Conservation (phyloP, 148 eudicot species). For the Talinum fruticosum region DNA sequence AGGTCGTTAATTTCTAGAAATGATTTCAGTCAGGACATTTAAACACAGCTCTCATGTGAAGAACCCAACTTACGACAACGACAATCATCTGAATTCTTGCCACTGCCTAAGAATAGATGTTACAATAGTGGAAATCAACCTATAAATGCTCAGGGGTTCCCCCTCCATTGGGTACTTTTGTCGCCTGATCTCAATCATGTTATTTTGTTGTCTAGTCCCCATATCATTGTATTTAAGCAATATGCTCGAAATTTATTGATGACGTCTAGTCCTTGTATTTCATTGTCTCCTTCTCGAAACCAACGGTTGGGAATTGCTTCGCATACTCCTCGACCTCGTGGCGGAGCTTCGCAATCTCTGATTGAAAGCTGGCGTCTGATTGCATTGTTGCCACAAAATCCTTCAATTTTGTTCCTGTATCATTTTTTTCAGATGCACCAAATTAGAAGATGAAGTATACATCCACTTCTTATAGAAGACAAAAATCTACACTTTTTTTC, state of each 20-base stretch:
- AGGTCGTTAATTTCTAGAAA: background rate
- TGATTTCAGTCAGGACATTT: background rate
- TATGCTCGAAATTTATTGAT: background rate
- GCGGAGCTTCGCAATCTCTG: conserved; percentile 76
- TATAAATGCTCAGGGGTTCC: too few relatives aligned
- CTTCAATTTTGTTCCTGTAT: conserved; percentile 85
- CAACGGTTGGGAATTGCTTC: conserved; percentile 95
- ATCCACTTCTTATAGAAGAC: background rate
- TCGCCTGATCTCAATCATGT: background rate
- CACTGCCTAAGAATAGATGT: background rate
- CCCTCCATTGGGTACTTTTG: background rate
- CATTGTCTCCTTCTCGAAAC: conserved; percentile 95
- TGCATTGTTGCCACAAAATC: conserved; percentile 81
- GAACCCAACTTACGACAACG: background rate
- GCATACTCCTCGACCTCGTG: conserved; percentile 86
- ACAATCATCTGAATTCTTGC: background rate
- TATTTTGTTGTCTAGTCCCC: background rate
- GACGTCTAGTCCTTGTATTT: conserved; percentile 67
- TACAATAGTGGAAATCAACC: background rate
- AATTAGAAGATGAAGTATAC: background rate
- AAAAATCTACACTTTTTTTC: too few relatives aligned
- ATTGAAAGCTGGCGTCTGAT: conserved; percentile 53
- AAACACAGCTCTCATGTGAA: background rate
- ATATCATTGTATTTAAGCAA: background rate
- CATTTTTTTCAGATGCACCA: background rate